Evolutionary conservation across 306 rosid genomes (phyloP), one percentile per base, ranked within the genome.

Genomic region (Sesbania bispinosa): DNA sequence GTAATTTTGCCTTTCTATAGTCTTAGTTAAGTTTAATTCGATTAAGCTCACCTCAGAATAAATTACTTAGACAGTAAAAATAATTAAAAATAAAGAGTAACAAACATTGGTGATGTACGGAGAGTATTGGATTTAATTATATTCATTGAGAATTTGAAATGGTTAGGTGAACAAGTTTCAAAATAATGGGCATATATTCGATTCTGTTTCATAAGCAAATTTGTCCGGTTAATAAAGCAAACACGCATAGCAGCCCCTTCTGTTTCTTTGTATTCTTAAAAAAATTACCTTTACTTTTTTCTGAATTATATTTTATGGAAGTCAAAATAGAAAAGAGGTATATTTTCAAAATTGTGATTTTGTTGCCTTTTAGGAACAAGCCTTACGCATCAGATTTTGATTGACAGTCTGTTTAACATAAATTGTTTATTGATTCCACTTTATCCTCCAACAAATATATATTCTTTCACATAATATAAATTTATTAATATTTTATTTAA

Each of bases 91-190:
- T 43, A 11, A 21, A 20, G 74, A 30, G 7, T 18, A 7, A 30
- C 3, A 3, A 20, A 41, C 23, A 7, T 38, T 30, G 51, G 54
- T 10, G 67, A 75, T 53, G 65, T 20, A 15, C 32, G 10, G 13
- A 55, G 36, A 74, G 71, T 35, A 29, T 33, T 7, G 50, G 15
- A 52, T 61, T 62, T n/a, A n/a, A n/a, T n/a, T 42, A 20, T 50
- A 19, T 19, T 53, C 43, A 61, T 54, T 36, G 55, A 62, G 61
- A n/a, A n/a, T n/a, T n/a, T n/a, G n/a, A n/a, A n/a, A 39, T 38
- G 79, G 81, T 79, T 85, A 79, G 87, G 81, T 77, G 76, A 43
- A 26, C 26, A 61, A 62, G 14, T 62, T 43, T 30, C 13, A 36
- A 20, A 6, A 29, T 13, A 62, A 39, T 50, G 53, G 61, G 18